Evolutionary conservation across 2,329 filamentous ascomycete species (phyloP).

Genomic region (Hypoxylon sp.): DNA sequence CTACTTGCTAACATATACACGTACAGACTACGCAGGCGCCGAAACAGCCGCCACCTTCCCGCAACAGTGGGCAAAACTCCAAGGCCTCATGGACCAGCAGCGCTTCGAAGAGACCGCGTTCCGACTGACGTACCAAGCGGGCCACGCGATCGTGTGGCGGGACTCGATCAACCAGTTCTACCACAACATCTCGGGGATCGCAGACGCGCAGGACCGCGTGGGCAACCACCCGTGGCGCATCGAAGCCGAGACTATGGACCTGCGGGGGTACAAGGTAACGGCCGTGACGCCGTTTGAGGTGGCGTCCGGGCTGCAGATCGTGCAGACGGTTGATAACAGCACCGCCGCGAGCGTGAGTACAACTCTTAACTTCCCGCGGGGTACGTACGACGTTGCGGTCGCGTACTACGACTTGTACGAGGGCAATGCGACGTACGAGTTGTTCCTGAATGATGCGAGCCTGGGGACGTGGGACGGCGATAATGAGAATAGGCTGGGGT

Average conservation of each 20-base stretch:
- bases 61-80: constrained; percentile 64
- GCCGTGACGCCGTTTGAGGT: constrained; percentile 69
- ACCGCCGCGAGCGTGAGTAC: constrained; percentile 63
- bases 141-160: constrained; percentile 77
- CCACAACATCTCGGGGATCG: constrained; percentile 68
- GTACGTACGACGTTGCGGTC: constrained; percentile 71
- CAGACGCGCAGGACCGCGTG: constrained; percentile 67
- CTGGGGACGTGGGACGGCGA: constrained; percentile 71
- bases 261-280: constrained; percentile 68
- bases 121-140: constrained; percentile 73
- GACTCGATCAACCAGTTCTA: constrained; percentile 76
- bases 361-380: constrained; percentile 60
- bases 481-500: constrained; percentile 68
- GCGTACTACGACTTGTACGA: constrained; percentile 74
- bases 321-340: constrained; percentile 66
- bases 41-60: constrained; percentile 70
- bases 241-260: constrained; percentile 74
- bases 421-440: constrained; percentile 67
- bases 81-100: constrained; percentile 68
- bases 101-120: constrained; percentile 69
- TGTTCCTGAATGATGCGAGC: constrained; percentile 64
- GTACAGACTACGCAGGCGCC: constrained; percentile 61
- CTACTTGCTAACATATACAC: neutral
- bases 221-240: constrained; percentile 73
- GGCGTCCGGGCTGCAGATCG: constrained; percentile 66